These are phyloP conservation scores for Medicago truncatula DNA, from an alignment of 306 rosid species.

Conservation along the genomic window MtrunA17r5.0-ANR NC_053043.1:13910001-13910500, in stretches of 20 bases:
- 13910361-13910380: slow-evolving; percentile 21
- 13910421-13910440: slow-evolving; percentile 19
- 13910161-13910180: background rate
- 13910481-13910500: no score
- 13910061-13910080: no score
- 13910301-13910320: background rate
- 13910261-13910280: no score
- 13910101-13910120: no score
- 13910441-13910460: slow-evolving; percentile 10
- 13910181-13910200: no score
- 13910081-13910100: no score
- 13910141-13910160: no score
- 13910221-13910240: background rate
- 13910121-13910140: no score
- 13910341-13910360: background rate
- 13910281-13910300: background rate
- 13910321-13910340: background rate
- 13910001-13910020: no score
- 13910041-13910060: no score
- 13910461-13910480: background rate
- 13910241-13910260: background rate
- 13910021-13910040: no score
- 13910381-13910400: slow-evolving; percentile 10
- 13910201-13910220: background rate
- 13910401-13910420: slow-evolving; percentile 38